A percentile compares a stretch with the other conserved stretches of the same genome.
phyloP scores from a whole-genome alignment of 106 monocot genomes.

The Platanthera zijinensis region DNA sequence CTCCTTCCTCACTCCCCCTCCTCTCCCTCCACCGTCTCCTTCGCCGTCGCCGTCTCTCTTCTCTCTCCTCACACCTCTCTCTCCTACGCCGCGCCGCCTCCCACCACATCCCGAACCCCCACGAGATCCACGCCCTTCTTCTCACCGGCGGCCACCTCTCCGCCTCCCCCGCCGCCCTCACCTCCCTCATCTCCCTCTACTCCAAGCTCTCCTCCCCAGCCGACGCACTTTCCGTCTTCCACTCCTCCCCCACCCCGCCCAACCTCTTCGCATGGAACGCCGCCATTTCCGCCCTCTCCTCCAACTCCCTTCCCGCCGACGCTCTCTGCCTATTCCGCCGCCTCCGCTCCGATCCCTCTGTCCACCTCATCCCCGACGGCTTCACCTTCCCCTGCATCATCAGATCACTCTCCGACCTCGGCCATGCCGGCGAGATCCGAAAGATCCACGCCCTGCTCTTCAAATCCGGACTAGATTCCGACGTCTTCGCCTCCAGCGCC shows the following conservation, averaged over 20 bases:
- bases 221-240: conserved; percentile 32
- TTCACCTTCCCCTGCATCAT: conserved; percentile 61
- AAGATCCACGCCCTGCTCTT: conserved; percentile 26
- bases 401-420: conserved; percentile 37
- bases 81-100: conserved; percentile 4
- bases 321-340: conserved; percentile 29
- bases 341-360: conserved; percentile 7
- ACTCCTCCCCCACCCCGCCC: conserved; percentile 16
- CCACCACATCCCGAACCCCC: conserved; percentile 14
- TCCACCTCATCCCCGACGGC: conserved; percentile 28
- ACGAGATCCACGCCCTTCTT: conserved; percentile 28
- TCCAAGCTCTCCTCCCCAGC: conserved; percentile 28
- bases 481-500: conserved; percentile 57
- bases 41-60: not conserved
- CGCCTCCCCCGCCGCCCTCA: conserved; percentile 33
- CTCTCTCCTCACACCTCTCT: not conserved
- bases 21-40: not conserved
- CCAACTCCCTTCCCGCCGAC: conserved; percentile 28
- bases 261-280: conserved; percentile 53
- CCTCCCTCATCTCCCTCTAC: conserved; percentile 65
- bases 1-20: not conserved
- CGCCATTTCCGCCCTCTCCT: conserved; percentile 33
- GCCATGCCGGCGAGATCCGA: not conserved
- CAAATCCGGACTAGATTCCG: conserved; percentile 25
- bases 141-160: conserved; percentile 33